Evolutionary conservation across 768 basidiomycete genomes (phyloP), one percentile per base, ranked within the genome.

Genomic region (Amanita pseudoporphyria): DNA sequence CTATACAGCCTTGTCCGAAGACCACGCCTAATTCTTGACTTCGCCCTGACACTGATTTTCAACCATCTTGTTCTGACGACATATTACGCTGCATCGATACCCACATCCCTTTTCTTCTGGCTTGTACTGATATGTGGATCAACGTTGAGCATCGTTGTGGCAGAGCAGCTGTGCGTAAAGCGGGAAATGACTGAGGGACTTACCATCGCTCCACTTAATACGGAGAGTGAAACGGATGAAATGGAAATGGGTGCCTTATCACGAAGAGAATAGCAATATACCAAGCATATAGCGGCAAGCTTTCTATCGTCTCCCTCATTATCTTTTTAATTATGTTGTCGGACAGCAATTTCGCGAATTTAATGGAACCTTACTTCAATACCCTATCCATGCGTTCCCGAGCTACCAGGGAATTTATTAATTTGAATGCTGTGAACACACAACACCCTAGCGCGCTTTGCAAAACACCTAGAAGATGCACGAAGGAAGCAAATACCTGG

Each of bases 51-150:
- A 0, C 78, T 98, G 42, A 68, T 88, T 42, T 88, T 95, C 74
- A 88, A 84, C 62, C 96, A 99, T 65, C 70, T 95, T 51, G 84
- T 98, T 49, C 70, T 98, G 53, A 95, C 96, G 47, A 93, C 90
- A 32, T 97, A 97, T 68, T 92, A 91, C 64, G 79, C 90, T 2
- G 78, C 81, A 10, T 74, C 80, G 12, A 65, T 88, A 54, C 96
- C 96, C 6, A 88, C 88, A 0, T 94, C 91, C 1, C 62, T 89
- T 31, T 98, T 95, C 73, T 97, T 88, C 71, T 99, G 94, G 93
- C 59, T 81, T 41, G 73, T 94, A 44, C 71, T 94, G 61, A 64
- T 77, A n/a, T 68, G 70, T 35, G 83, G 88, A 38, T 75, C 89
- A 6, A 69, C 79, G n/a, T 57, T 84, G 33, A 87, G 82, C 52